Evolutionary conservation across 2,329 filamentous ascomycete genomes (phyloP), one percentile per base, ranked within the genome.

Genomic region (Paecilomyces sp.): DNA sequence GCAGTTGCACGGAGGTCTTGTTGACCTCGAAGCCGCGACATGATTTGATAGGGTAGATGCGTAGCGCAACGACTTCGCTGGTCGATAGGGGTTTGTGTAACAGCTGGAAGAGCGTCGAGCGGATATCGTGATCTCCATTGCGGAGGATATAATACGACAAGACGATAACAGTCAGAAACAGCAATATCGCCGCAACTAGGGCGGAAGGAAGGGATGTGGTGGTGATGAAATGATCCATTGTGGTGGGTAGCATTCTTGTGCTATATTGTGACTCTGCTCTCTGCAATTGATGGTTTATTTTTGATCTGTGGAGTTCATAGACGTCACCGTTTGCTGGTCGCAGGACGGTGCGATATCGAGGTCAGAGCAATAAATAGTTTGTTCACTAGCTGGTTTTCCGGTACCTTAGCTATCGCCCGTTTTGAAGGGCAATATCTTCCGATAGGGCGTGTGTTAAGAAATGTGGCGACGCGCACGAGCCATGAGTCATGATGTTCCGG

Each of bases 11-110:
- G 3, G 74, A 76, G 1, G 83, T 79, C 2, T 76, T 79, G 15
- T 79, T 69, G 9, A 88, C 74, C 50, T 80, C 76, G 64, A 88
- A 77, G 9, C 85, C 85, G 54, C 86, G 83, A 65, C 86, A 88
- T 61, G 85, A 88, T 68, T 88, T 88, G 66, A 88, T 83, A 12
- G 85, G 85, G 68, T 88, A 87, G 65, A 87, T 78, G 59, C 80
- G 80, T 11, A 88, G 74, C 8, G 69, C 68, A 61, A 68, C 59
- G 31, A 75, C 69, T 52, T 74, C 70, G 60, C 36, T 47, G 4
- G 36, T 47, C 8, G 36, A 47, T 1, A 47, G 36, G 41, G 63
- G 51, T 28, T 53, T 53, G 11, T 30, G 18, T 15, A 53, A 28
- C 11, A 25, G 22, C 5, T 25, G 34, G 11, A 36, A 24, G 22